These are phyloP conservation scores for Botrytis pseudocinerea DNA, from an alignment of 2,329 filamentous ascomycete species.

Conservation along the genomic window DNA sequence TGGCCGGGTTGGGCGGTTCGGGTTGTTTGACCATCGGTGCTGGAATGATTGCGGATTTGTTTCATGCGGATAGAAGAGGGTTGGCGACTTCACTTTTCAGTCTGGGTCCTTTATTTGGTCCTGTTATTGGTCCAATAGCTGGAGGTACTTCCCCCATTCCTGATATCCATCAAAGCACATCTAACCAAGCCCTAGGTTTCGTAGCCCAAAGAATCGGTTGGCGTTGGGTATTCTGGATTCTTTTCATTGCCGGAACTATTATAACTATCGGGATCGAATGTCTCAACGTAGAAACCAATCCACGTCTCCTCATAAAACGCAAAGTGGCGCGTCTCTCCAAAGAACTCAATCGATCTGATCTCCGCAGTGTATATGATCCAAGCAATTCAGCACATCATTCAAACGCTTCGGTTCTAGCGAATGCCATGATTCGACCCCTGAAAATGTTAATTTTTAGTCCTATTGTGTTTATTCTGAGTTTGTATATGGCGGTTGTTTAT, in stretches of 20 bases:
- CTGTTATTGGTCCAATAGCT: slow-evolving; percentile 39
- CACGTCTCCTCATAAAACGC: slow-evolving; percentile 51
- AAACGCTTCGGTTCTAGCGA: slow-evolving; percentile 38
- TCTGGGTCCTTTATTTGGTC: slow-evolving; percentile 40
- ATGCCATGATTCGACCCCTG: slow-evolving; percentile 52
- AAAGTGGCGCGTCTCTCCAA: slow-evolving; percentile 49
- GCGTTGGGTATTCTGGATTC: slow-evolving; percentile 37
- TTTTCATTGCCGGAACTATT: slow-evolving; percentile 36
- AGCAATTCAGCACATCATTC: slow-evolving; percentile 28
- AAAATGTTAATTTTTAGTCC: slow-evolving; percentile 46
- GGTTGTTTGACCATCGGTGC: slow-evolving; percentile 39
- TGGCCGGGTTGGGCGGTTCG: slow-evolving; percentile 59
- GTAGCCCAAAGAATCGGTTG: slow-evolving; percentile 42
- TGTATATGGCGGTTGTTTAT: slow-evolving; percentile 55
- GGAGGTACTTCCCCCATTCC: slow-evolving; percentile 31
- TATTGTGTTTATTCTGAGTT: slow-evolving; percentile 46
- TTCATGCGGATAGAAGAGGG: slow-evolving; percentile 29
- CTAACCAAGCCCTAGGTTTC: slow-evolving; percentile 34
- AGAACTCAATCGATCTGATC: slow-evolving; percentile 49
- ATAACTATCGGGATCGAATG: slow-evolving; percentile 42
- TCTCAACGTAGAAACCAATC: slow-evolving; percentile 51
- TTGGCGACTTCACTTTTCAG: slow-evolving; percentile 30
- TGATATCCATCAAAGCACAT: background rate
- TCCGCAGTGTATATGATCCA: slow-evolving; percentile 47
- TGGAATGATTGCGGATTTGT: slow-evolving; percentile 33